A percentile compares a stretch with the other conserved stretches of the same genome.
These are phyloP conservation scores for Dactylis glomerata DNA, from an alignment of 176 grass and related monocot species.

Conservation along the genomic window DNA sequence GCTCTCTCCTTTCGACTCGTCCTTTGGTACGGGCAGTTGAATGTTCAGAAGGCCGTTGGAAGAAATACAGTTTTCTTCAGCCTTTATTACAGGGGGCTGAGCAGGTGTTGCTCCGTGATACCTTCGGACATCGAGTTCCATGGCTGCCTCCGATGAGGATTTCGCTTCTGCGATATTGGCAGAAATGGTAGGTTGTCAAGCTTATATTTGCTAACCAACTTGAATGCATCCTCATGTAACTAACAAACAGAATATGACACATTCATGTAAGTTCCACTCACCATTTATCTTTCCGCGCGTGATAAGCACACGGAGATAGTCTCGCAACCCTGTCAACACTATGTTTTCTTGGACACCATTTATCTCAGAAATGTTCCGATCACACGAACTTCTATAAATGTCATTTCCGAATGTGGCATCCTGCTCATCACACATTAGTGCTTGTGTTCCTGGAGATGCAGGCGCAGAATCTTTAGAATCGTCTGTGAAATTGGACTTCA, in stretches of 20 bases:
- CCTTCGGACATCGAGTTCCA: conserved; percentile 3
- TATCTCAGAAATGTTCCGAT: conserved; percentile 44
- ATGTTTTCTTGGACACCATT: conserved; percentile 56
- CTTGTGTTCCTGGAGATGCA: conserved; percentile 64
- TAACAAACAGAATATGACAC: conserved; percentile 4
- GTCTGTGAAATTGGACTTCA: conserved; percentile 24
- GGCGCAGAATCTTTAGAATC: conserved; percentile 35
- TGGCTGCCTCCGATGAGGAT: conserved; percentile 28
- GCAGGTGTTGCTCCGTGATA: conserved; percentile 12
- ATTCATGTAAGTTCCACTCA: conserved; percentile 12
- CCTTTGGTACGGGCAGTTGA: background rate
- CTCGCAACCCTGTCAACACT: conserved; percentile 46
- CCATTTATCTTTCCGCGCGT: conserved; percentile 58
- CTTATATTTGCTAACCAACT: background rate
- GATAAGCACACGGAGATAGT: conserved; percentile 51
- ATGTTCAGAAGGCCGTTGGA: background rate
- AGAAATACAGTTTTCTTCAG: background rate
- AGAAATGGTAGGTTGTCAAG: conserved; percentile 8
- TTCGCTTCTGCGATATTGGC: conserved; percentile 17
- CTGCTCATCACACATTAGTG: conserved; percentile 64
- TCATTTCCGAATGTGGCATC: conserved; percentile 49
- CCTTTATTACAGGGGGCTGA: background rate
- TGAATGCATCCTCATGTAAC: background rate
- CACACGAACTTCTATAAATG: conserved; percentile 29
- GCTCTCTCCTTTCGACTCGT: conserved; percentile 12